Conservation (phyloP, 306 rosid species). For the Fragaria vesca region DNA sequence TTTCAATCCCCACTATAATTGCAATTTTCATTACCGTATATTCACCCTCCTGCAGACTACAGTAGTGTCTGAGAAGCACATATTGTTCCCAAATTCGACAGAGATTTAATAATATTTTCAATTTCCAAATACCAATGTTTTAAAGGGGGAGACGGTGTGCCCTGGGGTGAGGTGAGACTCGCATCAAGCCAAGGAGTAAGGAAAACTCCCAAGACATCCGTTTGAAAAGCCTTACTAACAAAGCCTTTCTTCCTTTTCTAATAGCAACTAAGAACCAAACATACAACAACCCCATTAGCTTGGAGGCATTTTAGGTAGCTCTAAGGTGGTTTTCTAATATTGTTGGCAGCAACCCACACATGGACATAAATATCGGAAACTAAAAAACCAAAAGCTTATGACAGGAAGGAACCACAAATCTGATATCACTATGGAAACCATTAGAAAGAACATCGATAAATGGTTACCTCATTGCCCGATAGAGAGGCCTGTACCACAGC, state of each 20-base stretch:
- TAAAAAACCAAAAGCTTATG: not conserved
- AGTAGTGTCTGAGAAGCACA: not conserved
- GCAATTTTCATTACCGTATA: not conserved
- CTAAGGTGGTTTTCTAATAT: not conserved
- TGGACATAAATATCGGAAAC: not conserved
- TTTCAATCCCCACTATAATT: not conserved
- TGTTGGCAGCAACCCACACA: not conserved
- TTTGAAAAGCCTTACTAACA: not conserved
- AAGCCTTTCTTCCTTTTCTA: not conserved
- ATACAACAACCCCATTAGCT: not conserved
- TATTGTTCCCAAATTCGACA: not conserved
- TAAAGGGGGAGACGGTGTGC: not conserved
- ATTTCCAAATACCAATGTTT: not conserved
- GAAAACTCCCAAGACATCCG: not conserved
- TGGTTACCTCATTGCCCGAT: conserved; percentile 91
- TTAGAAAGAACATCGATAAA: not conserved
- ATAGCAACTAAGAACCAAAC: not conserved
- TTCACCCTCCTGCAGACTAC: not conserved
- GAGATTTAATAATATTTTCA: not conserved
- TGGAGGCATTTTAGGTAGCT: not conserved
- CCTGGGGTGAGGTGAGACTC: not conserved
- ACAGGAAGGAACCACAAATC: not conserved
- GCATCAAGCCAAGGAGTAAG: not conserved
- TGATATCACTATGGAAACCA: conserved; percentile 4
- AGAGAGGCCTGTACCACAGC: conserved; percentile 96